Evolutionary conservation across 2,329 filamentous ascomycete genomes (phyloP).

Genomic region (Cladophialophora yegresii): DNA sequence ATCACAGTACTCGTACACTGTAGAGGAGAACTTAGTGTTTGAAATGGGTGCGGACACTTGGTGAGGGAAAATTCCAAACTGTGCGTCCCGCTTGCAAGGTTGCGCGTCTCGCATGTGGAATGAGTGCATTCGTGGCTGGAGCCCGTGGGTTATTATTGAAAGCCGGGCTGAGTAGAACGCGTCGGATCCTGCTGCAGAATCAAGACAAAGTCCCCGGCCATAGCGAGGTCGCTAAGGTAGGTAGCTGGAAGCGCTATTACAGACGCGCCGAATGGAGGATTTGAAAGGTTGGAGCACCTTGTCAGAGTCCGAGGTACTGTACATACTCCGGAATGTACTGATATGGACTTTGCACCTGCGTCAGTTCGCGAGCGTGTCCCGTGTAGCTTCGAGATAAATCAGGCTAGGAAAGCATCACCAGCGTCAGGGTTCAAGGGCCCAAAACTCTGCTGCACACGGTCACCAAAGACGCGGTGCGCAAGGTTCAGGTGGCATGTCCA

Average conservation of each 20-base stretch:
- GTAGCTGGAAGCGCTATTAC: neutral
- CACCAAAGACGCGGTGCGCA: neutral
- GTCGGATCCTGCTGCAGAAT: neutral
- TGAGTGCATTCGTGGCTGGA: constrained; percentile 9
- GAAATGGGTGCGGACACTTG: neutral
- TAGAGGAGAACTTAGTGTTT: neutral
- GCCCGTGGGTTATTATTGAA: constrained; percentile 2
- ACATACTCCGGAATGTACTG: no score
- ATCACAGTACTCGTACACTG: no score
- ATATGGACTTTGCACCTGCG: neutral
- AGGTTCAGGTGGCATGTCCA: neutral
- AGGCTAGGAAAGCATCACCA: neutral
- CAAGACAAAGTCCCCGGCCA: neutral
- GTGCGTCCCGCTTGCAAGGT: constrained; percentile 10
- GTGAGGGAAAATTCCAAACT: neutral
- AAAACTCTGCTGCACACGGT: neutral
- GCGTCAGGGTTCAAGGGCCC: neutral
- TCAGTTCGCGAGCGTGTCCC: neutral
- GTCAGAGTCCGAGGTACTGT: neutral
- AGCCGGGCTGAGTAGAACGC: neutral
- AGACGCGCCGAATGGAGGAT: neutral
- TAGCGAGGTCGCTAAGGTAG: neutral
- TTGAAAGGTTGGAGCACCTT: neutral
- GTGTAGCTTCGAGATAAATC: neutral
- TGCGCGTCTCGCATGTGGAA: constrained; percentile 4